Evolutionary conservation across 352 stramenopile species (phyloP), one percentile per base, ranked within the genome.

Genomic region (Globisporangium iwayamae): DNA sequence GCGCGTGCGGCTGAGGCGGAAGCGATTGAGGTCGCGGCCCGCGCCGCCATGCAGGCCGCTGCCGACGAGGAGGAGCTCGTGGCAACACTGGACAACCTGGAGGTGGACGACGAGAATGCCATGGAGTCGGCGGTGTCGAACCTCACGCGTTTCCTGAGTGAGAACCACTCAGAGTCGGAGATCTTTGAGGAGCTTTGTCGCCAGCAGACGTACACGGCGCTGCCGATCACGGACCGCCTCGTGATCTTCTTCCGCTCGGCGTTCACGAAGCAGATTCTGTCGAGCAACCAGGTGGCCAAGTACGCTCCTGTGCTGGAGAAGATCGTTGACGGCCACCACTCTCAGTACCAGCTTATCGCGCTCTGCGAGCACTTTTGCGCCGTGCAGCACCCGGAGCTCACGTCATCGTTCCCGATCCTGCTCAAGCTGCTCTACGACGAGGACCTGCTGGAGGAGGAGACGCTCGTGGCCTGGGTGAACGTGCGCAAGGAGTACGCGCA

Each of bases 361-460:
- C 76, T 96, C 10, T 79, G 82, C 20, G 94, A 98, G 72, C 79
- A 92, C 54, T 89, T 98, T 48, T 98, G 88, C 63, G 89, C 83
- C 5, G 89, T 97, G 11, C 86, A 97, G 71, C 86, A 96, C 63
- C 81, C 93, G 18, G 72, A 84, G 30, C 63, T 96, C 18, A 64
- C 81, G 20, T 70, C 68, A 32, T 83, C 84, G 47, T 99, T 98
- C 75, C 90, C 96, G 34, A 90, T 99, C 43, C 75, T 99, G 32
- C 76, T 99, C 25, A 99, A 99, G 86, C 78, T 98, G 14, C 67
- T 99, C 7, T 99, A 98, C 78, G 97, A 99, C 69, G 91, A 98
- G 57, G 97, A 99, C 67, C 68, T 98, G 13, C 70, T 99, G 14
- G 91, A 98, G 43, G 97, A 99, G 68, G 96, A 99, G 56, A 91